Base-by-base conservation (phyloP, 2,329 filamentous ascomycete genomes). In the Verruconis gallopava region DNA sequence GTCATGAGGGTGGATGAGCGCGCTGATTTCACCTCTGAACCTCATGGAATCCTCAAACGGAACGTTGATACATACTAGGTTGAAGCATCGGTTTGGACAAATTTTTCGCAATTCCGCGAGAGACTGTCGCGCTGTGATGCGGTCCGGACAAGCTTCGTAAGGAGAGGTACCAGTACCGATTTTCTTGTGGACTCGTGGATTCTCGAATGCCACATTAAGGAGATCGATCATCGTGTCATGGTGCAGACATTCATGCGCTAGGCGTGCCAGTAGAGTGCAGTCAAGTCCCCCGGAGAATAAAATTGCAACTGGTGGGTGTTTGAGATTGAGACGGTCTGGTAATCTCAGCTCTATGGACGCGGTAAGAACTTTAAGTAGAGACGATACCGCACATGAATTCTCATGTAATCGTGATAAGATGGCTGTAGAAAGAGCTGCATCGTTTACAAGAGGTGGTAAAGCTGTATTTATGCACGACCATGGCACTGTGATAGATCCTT, bases 161-260 rank as follows among this genome's bases (percentile, higher is more conserved):
- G 53, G 55, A n/a, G 43, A 42, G 15, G 47, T 46, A 41, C 52
- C 54, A n/a, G 25, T 9, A 30, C 9, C 6, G n/a, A n/a, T 30
- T 9, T 9, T 30, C 32, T 50, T 53, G 51, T 75, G 51, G 49
- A 77, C 45, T 71, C 77, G 48, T 79, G 88, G 89, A 49, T 98
- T 98, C 59, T 98, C 85, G 53, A 98, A 98, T 0, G 89, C 91
- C 36, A 98, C 89, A 50, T 98, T 98, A 48, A 98, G 71, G 5
- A 98, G 68, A 55, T 96, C 91, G 46, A 98, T 78, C 1, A 28
- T 20, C 25, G 72, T 66, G 52, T 93, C 79, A 0, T 55, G 12
- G 0, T 83, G 81, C 2, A 96, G 57, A 2, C 93, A 61, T 11
- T 93, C 81, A 55, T 94, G 83, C 9, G 74, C 69, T 18, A 96